Conservation (phyloP, 2,329 filamentous ascomycete species). For the Dothiorella sarmentorum region DNA sequence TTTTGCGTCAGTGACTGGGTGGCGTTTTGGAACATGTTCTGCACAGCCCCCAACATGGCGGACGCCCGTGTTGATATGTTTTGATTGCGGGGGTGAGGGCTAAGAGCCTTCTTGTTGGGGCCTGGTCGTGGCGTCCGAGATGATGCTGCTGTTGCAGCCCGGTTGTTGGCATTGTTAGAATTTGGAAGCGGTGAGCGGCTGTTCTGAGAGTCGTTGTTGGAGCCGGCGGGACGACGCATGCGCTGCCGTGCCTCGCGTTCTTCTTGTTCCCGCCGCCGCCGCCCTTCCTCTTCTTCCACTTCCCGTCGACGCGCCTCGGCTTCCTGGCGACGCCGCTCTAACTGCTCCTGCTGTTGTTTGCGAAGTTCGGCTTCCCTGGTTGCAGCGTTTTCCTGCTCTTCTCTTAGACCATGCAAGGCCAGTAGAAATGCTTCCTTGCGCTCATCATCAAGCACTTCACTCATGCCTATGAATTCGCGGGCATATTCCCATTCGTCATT, state of each 20-base stretch:
- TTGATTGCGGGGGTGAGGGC: slow-evolving; percentile 37
- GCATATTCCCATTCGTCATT: slow-evolving; percentile 98
- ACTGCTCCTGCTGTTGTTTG: slow-evolving; percentile 57
- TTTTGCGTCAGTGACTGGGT: slow-evolving; percentile 52
- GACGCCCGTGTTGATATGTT: slow-evolving; percentile 7
- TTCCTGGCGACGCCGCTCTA: slow-evolving; percentile 48
- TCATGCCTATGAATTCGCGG: slow-evolving; percentile 81
- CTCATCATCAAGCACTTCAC: slow-evolving; percentile 87
- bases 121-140: neutral
- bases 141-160: slow-evolving; percentile 6
- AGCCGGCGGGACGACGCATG: slow-evolving; percentile 18
- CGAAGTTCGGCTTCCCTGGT: slow-evolving; percentile 60
- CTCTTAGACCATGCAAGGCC: slow-evolving; percentile 76
- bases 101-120: slow-evolving; percentile 28
- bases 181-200: slow-evolving; percentile 26
- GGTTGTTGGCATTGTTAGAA: slow-evolving; percentile 27
- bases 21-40: slow-evolving; percentile 50
- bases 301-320: slow-evolving; percentile 33
- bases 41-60: slow-evolving; percentile 33
- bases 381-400: slow-evolving; percentile 75
- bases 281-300: slow-evolving; percentile 43
- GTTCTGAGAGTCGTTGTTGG: slow-evolving; percentile 33
- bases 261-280: slow-evolving; percentile 37
- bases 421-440: slow-evolving; percentile 83
- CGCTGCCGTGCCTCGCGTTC: slow-evolving; percentile 29